Conservation (phyloP, 176 grass and related monocot species). For the Aegilops speltoides region DNA sequence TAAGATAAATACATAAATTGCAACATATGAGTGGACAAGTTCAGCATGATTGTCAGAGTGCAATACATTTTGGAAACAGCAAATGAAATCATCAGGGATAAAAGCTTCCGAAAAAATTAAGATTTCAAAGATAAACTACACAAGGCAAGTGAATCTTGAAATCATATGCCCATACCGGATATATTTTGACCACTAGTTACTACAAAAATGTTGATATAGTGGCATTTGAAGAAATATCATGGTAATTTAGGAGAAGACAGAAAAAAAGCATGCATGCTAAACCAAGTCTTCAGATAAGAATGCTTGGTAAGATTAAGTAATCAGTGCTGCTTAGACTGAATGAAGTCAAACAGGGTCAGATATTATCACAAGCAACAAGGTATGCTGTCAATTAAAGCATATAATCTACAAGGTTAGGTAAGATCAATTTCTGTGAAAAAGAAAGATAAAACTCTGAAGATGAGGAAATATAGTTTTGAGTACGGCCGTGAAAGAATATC, state of each 20-base stretch:
- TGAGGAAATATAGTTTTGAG: background rate
- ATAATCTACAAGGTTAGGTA: background rate
- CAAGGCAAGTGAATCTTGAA: background rate
- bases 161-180: background rate
- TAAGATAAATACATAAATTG: background rate
- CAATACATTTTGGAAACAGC: background rate
- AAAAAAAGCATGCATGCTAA: background rate
- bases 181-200: background rate
- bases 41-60: background rate
- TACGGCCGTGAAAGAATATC: background rate
- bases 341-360: background rate
- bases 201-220: background rate
- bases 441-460: background rate
- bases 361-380: background rate
- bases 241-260: background rate
- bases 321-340: slow-evolving; percentile 3
- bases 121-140: background rate
- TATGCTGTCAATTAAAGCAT: background rate
- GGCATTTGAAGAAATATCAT: background rate
- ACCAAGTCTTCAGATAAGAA: background rate
- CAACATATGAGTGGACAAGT: background rate
- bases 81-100: background rate
- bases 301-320: background rate
- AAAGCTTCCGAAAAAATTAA: background rate
- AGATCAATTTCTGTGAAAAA: background rate